These are phyloP conservation scores for Cadophora luteo-olivacea DNA, from an alignment of 2,329 filamentous ascomycete genomes.

Conservation along the genomic window DNA sequence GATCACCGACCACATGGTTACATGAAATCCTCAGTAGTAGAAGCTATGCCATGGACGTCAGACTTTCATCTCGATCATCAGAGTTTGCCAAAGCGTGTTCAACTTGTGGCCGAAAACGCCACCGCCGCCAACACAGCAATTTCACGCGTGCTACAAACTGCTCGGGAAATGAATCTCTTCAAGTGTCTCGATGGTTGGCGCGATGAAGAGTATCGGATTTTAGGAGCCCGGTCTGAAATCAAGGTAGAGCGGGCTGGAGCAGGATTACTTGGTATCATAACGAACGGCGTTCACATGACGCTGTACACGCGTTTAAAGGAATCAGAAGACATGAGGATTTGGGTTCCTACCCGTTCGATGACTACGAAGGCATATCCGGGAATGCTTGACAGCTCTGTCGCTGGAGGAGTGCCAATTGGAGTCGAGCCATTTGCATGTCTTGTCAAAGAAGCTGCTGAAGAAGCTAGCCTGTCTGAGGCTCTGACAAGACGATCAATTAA, in stretches of 20 bases:
- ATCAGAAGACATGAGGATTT: constrained; percentile 70
- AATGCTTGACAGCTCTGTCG: constrained; percentile 91
- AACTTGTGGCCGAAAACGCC: constrained; percentile 9
- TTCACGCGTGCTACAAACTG: constrained; percentile 1
- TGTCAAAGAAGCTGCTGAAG: constrained; percentile 84
- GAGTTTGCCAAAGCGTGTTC: constrained; percentile 13
- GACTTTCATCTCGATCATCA: constrained; percentile 16
- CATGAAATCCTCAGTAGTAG: constrained; percentile 14
- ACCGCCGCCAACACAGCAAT: constrained; percentile 15
- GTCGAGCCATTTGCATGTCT: constrained; percentile 82
- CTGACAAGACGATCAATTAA: constrained; percentile 66
- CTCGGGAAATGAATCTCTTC: constrained; percentile 15
- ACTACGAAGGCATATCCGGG: constrained; percentile 84
- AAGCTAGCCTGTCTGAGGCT: constrained; percentile 77
- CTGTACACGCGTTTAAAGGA: constrained; percentile 62
- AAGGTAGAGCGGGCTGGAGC: constrained; percentile 76
- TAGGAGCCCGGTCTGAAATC: constrained; percentile 45
- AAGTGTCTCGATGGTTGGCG: constrained; percentile 15
- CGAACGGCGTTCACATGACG: constrained; percentile 81
- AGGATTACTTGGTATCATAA: constrained; percentile 74
- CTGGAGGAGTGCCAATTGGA: constrained; percentile 77
- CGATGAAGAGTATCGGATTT: constrained; percentile 23
- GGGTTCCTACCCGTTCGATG: constrained; percentile 77
- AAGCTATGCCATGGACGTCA: constrained; percentile 26
- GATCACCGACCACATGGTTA: constrained; percentile 23